A percentile compares a stretch with the other conserved stretches of the same genome.
Conservation (phyloP, 2,329 filamentous ascomycete genomes). For the Apiospora malaysiana region DNA sequence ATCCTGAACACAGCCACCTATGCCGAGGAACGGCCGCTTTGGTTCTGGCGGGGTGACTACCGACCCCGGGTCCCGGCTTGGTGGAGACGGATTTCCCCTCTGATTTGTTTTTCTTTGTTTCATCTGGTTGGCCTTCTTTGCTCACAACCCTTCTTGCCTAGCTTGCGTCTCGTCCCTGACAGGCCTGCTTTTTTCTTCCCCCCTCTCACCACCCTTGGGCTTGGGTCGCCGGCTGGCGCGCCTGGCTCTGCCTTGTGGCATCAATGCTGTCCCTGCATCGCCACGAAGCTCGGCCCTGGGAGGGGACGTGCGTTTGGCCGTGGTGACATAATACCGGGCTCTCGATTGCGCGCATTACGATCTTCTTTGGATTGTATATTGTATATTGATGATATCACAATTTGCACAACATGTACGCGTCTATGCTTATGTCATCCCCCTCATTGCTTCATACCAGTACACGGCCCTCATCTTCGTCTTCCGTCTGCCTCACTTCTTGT, state of each 20-base stretch:
- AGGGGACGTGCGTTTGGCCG: not conserved
- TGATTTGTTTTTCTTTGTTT: not conserved
- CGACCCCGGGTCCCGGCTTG: constrained; percentile 4
- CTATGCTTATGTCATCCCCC: not conserved
- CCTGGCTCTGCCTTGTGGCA: not conserved
- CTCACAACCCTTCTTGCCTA: not conserved
- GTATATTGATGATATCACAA: constrained; percentile 2
- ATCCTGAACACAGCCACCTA: not conserved
- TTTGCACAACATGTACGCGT: not conserved
- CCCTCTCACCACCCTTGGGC: not conserved
- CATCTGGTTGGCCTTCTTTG: too few relatives aligned
- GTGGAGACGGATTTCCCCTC: not conserved
- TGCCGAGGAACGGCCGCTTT: constrained; percentile 12
- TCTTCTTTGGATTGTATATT: not conserved
- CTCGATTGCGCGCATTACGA: constrained; percentile 7
- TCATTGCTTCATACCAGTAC: not conserved
- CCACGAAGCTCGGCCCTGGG: not conserved
- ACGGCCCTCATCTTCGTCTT: not conserved
- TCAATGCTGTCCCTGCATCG: constrained; percentile 6
- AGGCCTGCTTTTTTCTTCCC: too few relatives aligned
- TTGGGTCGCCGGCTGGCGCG: not conserved
- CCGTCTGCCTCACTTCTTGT: not conserved
- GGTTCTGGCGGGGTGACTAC: constrained; percentile 2
- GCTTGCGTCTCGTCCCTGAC: constrained; percentile 4
- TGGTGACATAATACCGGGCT: not conserved